Base-by-base conservation (phyloP, 2,329 filamentous ascomycete genomes). In the Sclerotinia borealis region DNA sequence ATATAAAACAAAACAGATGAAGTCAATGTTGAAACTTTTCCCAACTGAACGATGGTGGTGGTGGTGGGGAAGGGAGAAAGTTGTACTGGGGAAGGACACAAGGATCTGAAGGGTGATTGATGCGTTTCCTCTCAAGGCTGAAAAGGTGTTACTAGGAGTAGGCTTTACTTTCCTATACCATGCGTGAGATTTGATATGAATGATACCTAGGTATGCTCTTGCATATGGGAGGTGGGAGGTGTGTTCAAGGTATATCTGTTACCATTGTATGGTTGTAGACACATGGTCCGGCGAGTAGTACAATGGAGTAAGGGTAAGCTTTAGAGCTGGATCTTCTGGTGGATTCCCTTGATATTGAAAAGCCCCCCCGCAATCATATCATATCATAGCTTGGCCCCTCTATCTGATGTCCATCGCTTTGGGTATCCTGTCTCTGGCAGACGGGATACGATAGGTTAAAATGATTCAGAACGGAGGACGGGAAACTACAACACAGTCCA, bases 121-220 rank as follows among this genome's bases (percentile, higher is more conserved):
- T 45, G 13, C 27, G 43, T 45, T 56, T 45, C 11, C 15, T n/a
- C 27, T 56, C 54, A 56, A 34, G 54, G 54, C 54, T 45, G 54
- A 56, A 27, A 56, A 25, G 34, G 39, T 56, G 25, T 19, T 22
- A 56, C 39, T 27, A 43, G 27, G 43, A 31, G 41, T 8, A 56
- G 39, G 19, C 29, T 45, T 34, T 19, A 11, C 41, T 56, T 45
- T n/a, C 29, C 54, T 39, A 56, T 55, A 37, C 9, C 31, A 55
- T n/a, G 52, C 15, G 37, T 55, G 37, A 55, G 52, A 55, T 55
- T 52, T 52, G 50, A 52, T 9, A 52, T 22, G 37, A 55, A 34
- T n/a, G 39, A 56, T 56, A n/a, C n/a, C n/a, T n/a, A n/a, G n/a
- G n/a, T n/a, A 56, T 45, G 39, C 39, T 56, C 54, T 56, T 56